Evolutionary conservation across 306 rosid genomes (phyloP), one percentile per base, ranked within the genome.

Genomic region (Trifolium fragiferum): DNA sequence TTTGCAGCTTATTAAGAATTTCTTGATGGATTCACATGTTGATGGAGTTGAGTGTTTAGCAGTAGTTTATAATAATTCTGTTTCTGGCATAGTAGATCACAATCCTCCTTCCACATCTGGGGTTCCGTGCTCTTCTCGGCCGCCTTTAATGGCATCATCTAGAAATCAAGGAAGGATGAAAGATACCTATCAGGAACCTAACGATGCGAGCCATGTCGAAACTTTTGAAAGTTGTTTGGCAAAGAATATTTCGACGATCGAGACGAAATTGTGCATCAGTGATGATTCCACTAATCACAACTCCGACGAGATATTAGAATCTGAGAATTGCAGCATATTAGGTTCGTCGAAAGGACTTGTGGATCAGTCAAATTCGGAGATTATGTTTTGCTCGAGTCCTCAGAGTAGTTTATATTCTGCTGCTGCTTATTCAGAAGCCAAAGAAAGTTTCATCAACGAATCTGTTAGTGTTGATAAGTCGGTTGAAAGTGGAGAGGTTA

Each of bases 381-480:
- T 74, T 66, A 59, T 81, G 27, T 82, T 70, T 55, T 85, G 88
- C 69, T 63, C 68, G 37, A 63, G 68, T 37, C 49, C 68, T 16
- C 47, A 60, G 66, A 60, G 15, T 32, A 60, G 66, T 60, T 60
- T 27, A 15, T 60, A 60, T 30, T 60, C 66, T 76, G 79, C 86
- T 54, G 81, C 94, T 50, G 55, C 80, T 20, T 89, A 86, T 84
- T 81, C 96, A 50, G 96, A 90, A 83, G 93, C 98, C 72, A 89
- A 87, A 77, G 90, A 89, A 73, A 93, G 98, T 75, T 93, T 87
- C 70, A 76, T 77, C 69, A 89, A 91, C 73, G 98, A 89, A 84
- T 84, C 86, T 74, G 77, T 82, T 76, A 93, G 96, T 76, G 79
- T 84, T 57, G 89, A 90, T 75, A 90, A 89, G 88, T 86, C 89